Evolutionary conservation across 805 yeast species (phyloP).

Genomic region (Torulaspora franciscae): DNA sequence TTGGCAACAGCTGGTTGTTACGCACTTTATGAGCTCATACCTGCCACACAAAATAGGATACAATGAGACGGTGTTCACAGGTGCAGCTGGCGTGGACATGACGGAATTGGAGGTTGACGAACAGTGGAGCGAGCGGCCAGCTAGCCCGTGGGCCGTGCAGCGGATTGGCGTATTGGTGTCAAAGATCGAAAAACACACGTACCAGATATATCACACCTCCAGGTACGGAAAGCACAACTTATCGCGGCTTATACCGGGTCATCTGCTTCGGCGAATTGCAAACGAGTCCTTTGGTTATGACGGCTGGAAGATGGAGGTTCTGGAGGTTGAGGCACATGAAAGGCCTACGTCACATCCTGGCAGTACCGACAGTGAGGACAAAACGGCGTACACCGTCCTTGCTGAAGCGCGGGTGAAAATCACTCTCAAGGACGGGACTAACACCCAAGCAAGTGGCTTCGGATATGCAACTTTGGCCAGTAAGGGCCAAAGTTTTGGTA

Average conservation of each 20-base stretch:
- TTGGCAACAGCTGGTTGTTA: not conserved
- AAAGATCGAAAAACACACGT: slow-evolving; percentile 39
- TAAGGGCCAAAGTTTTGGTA: slow-evolving; percentile 69
- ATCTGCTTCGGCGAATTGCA: slow-evolving; percentile 39
- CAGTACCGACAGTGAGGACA: slow-evolving; percentile 4
- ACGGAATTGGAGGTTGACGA: slow-evolving; percentile 30
- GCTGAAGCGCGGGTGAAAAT: slow-evolving; percentile 53
- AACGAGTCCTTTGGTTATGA: slow-evolving; percentile 52
- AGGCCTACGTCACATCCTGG: slow-evolving; percentile 6
- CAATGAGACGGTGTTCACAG: slow-evolving; percentile 19
- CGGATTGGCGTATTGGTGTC: slow-evolving; percentile 48
- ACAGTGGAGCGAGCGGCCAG: slow-evolving; percentile 37
- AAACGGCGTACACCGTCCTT: slow-evolving; percentile 23
- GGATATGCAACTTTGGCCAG: slow-evolving; percentile 60
- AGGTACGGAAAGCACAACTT: slow-evolving; percentile 28
- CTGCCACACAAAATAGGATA: slow-evolving; percentile 16
- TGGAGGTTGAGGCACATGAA: slow-evolving; percentile 26
- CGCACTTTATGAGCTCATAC: slow-evolving; percentile 6
- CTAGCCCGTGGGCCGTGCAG: slow-evolving; percentile 44
- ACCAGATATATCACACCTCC: slow-evolving; percentile 27
- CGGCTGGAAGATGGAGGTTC: slow-evolving; percentile 51
- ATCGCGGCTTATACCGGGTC: slow-evolving; percentile 34
- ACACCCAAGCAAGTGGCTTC: slow-evolving; percentile 70
- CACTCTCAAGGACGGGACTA: slow-evolving; percentile 74
- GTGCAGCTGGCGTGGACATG: slow-evolving; percentile 20